Conservation (phyloP, 129 eudicot genomes). For the Flaveria robusta region DNA sequence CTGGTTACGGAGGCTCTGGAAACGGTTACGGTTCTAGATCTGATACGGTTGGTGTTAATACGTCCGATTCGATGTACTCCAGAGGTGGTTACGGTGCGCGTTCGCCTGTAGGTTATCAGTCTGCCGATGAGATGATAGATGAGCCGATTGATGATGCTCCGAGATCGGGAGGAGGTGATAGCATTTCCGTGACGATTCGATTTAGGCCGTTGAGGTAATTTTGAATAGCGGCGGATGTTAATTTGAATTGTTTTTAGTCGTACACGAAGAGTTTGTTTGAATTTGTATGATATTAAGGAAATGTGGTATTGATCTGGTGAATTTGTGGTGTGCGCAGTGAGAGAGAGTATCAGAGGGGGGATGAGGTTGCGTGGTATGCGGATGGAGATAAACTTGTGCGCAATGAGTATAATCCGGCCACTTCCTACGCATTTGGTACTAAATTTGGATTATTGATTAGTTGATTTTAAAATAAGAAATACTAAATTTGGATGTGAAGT, state of each 20-base stretch:
- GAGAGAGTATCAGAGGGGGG: constrained; percentile 84
- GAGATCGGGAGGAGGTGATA: constrained; percentile 65
- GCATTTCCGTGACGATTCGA: constrained; percentile 96
- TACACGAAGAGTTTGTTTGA: not conserved
- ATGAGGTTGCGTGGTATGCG: constrained; percentile 90
- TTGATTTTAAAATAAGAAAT: not conserved
- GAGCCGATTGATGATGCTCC: constrained; percentile 58
- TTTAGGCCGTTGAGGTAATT: constrained; percentile 91
- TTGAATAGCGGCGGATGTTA: constrained; percentile 23
- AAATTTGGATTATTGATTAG: not conserved
- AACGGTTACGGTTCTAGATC: constrained; percentile 68
- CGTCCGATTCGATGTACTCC: constrained; percentile 51
- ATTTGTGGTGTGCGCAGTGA: constrained; percentile 58
- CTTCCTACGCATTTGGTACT: constrained; percentile 91
- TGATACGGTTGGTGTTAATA: constrained; percentile 43
- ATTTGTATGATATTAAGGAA: constrained; percentile 27
- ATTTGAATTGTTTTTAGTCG: constrained; percentile 2
- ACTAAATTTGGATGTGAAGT: constrained; percentile 12
- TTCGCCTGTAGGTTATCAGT: constrained; percentile 64
- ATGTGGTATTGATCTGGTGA: constrained; percentile 31
- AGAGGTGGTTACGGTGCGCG: constrained; percentile 46
- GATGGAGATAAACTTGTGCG: constrained; percentile 88
- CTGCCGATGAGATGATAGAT: constrained; percentile 61
- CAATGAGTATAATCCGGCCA: constrained; percentile 81
- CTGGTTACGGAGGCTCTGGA: constrained; percentile 53